Conservation (phyloP, 805 yeast genomes). For the Teunomyces kruisii region DNA sequence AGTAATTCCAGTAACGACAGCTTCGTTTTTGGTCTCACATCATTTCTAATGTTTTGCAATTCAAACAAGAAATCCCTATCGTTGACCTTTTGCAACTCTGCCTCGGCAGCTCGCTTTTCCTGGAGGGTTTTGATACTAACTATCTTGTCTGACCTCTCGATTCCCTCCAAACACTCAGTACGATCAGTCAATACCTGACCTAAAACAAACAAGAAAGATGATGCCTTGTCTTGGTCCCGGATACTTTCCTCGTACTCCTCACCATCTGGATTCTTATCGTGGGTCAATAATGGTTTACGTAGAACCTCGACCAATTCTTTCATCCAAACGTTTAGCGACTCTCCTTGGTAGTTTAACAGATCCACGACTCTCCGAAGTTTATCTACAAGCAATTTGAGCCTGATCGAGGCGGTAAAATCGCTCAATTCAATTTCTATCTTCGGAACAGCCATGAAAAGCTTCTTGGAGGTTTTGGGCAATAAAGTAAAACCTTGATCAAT, state of each 20-base stretch:
- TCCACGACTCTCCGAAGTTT: conserved; percentile 17
- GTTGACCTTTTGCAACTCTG: conserved; percentile 24
- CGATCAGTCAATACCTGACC: conserved; percentile 48
- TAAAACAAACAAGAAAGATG: conserved; percentile 55
- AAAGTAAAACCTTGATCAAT: conserved; percentile 30
- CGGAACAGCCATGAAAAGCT: conserved; percentile 32
- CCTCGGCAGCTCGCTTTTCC: conserved; percentile 17
- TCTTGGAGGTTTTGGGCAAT: conserved; percentile 35
- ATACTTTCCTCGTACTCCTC: conserved; percentile 78
- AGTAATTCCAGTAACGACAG: conserved; percentile 35
- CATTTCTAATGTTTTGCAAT: conserved; percentile 17
- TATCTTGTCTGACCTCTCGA: conserved; percentile 20
- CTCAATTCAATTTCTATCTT: conserved; percentile 18
- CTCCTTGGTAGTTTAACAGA: conserved; percentile 53
- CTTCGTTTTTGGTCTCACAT: conserved; percentile 31
- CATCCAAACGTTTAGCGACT: conserved; percentile 53
- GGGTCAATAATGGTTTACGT: conserved; percentile 46
- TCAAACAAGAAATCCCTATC: conserved; percentile 25
- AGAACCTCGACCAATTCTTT: conserved; percentile 42
- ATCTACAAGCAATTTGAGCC: conserved; percentile 19
- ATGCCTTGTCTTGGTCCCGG: conserved; percentile 70
- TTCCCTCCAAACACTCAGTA: conserved; percentile 38
- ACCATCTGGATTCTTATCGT: conserved; percentile 57
- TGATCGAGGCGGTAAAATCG: conserved; percentile 17
- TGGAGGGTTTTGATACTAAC: conserved; percentile 17